These are phyloP conservation scores for Saccharomycopsis microspora DNA, from an alignment of 805 yeast species.

Conservation along the genomic window DNA sequence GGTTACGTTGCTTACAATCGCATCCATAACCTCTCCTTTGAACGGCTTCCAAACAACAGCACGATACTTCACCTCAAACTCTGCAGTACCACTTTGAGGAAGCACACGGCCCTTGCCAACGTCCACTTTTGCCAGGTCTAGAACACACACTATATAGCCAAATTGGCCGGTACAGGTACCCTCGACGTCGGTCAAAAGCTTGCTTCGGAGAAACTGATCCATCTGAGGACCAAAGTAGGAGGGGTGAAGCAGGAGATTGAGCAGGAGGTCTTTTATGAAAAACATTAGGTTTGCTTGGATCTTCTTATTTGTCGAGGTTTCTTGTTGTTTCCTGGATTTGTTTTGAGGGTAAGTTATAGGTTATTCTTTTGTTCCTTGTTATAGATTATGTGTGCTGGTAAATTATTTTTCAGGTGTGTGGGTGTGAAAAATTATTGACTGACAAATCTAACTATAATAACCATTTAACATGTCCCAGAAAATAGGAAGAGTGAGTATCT, in stretches of 20 bases:
- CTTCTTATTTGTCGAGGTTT: too few species aligned
- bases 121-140: conserved; percentile 89
- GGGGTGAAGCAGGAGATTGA: conserved; percentile 90
- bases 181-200: conserved; percentile 89
- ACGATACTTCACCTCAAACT: conserved; percentile 88
- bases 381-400: too few species aligned
- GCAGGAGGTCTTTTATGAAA: conserved; percentile 71
- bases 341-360: too few species aligned
- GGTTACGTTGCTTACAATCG: conserved; percentile 85
- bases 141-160: conserved; percentile 92
- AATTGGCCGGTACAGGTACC: conserved; percentile 99
- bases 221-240: conserved; percentile 96
- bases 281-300: conserved; percentile 21
- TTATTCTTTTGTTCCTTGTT: too few species aligned
- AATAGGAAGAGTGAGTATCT: conserved; percentile 27
- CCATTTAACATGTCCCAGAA: conserved; percentile 31
- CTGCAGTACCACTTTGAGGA: conserved; percentile 90
- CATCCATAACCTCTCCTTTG: conserved; percentile 98
- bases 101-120: conserved; percentile 89
- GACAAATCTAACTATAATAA: neutral
- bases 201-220: conserved; percentile 86
- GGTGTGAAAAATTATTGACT: too few species aligned
- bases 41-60: conserved; percentile 98
- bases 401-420: too few species aligned
- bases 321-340: too few species aligned